Base-by-base conservation (phyloP, 176 grass and related monocot species). In the Saccharum officinarum region DNA sequence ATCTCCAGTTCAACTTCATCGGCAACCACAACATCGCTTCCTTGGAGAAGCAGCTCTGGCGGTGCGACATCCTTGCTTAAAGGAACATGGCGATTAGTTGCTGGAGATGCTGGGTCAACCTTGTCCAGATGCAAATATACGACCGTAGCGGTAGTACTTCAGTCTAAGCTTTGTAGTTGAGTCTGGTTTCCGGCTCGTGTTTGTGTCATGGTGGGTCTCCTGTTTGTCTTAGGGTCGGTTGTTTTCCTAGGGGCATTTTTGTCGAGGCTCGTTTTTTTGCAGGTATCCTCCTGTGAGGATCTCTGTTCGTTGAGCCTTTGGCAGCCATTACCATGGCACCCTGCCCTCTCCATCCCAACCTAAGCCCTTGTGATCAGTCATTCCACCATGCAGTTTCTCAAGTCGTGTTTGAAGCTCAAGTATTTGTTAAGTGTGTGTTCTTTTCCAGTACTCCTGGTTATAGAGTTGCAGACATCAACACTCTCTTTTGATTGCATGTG, bases 41-140 rank as follows among this genome's bases (percentile, higher is more conserved):
- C 8, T 73, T 99, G 64, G 94, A 94, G 86, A 91, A 94, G 79
- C 90, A 92, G 57, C 86, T 99, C 55, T 94, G 88, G 90, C 90
- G 86, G 90, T 99, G 97, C 4, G 94, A 94, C 82, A 94, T 99
- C 88, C 90, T 99, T 73, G 87, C 77, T 66, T 98, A 94, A 94
- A 73, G 55, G 67, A 89, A 60, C 31, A 86, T 66, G 73, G 37
- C 4, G 22, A 50, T 69, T 67, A 73, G 22, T 59, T 78, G 62
- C 69, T 78, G 87, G 69, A 78, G 87, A 75, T 47, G 77, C 65
- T 59, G 55, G 75, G 75, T 37, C 78, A 81, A 67, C 45, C 66
- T n/a, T 93, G 76, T 87, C 65, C 75, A 85, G 80, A 89, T 92
- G 87, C 82, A 91, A 34, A 94, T 82, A 87, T 69, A 83, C 30